phyloP scores from a whole-genome alignment of 1,284 basidiomycete genomes.

The Fomitopsis betulina region DNA sequence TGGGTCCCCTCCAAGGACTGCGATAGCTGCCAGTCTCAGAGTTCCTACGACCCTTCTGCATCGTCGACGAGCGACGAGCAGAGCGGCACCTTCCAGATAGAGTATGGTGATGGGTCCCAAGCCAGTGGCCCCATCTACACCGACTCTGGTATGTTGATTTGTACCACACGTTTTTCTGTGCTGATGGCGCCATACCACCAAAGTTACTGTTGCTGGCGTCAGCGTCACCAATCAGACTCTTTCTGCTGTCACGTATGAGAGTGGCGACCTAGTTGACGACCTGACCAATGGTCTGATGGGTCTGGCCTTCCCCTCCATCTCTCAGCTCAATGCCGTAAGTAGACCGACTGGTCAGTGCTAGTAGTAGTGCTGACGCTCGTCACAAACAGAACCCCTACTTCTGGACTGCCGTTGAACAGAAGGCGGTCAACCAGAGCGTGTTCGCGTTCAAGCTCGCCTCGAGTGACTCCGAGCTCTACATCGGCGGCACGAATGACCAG shows the following conservation, averaged over 20 bases:
- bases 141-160: conserved; percentile 35
- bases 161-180: not conserved
- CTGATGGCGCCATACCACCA: not conserved
- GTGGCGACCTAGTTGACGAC: conserved; percentile 6
- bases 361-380: not conserved
- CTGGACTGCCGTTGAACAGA: conserved; percentile 38
- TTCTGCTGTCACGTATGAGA: conserved; percentile 13
- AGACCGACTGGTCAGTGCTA: not conserved
- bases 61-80: conserved; percentile 33
- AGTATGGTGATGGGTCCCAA: conserved; percentile 51
- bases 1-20: conserved; percentile 22
- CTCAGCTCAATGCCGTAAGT: conserved; percentile 9
- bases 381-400: conserved; percentile 33
- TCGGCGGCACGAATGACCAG: conserved; percentile 46
- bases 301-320: conserved; percentile 19
- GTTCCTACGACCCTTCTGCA: conserved; percentile 27
- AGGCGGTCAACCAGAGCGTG: conserved; percentile 31
- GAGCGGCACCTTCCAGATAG: conserved; percentile 36
- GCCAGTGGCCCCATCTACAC: conserved; percentile 46
- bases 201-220: conserved; percentile 1
- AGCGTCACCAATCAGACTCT: conserved; percentile 19
- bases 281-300: conserved; percentile 21
- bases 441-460: conserved; percentile 52
- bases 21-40: conserved; percentile 12
- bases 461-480: conserved; percentile 43